Percentiles rank a stretch among this genome's conserved stretches.
Conservation (phyloP, 306 rosid genomes). For the Lathyrus oleraceus region DNA sequence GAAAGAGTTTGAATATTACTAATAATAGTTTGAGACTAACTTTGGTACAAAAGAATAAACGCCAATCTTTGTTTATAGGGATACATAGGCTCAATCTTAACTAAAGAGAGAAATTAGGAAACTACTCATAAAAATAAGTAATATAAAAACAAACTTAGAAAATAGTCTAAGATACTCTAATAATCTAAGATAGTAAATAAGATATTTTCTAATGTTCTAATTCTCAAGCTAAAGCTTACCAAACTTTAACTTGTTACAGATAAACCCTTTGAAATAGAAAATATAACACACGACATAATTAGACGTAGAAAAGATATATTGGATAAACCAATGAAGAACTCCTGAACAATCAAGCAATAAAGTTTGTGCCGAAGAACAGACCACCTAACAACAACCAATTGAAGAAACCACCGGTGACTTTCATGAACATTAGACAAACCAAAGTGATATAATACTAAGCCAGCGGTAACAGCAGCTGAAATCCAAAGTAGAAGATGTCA, state of each 20-base stretch:
- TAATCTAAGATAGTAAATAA: background rate
- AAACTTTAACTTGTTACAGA: background rate
- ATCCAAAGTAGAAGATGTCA: background rate
- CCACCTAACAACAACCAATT: background rate
- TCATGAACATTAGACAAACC: background rate
- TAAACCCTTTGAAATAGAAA: background rate
- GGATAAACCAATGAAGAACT: background rate
- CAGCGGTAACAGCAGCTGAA: background rate
- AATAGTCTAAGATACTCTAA: background rate
- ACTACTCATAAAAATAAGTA: background rate
- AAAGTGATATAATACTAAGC: background rate
- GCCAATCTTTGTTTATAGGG: background rate
- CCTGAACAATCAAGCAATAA: background rate
- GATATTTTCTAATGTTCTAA: background rate
- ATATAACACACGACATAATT: background rate
- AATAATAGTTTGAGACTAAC: background rate
- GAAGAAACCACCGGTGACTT: background rate
- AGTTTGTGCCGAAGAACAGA: background rate
- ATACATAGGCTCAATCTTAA: background rate
- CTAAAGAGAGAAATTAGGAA: background rate
- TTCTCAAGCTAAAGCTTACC: background rate
- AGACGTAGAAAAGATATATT: background rate
- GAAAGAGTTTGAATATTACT: background rate
- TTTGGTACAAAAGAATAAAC: background rate
- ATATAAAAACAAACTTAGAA: background rate